Base-by-base conservation (phyloP, 352 stramenopile genomes). In the Phytophthora uliginosa region DNA sequence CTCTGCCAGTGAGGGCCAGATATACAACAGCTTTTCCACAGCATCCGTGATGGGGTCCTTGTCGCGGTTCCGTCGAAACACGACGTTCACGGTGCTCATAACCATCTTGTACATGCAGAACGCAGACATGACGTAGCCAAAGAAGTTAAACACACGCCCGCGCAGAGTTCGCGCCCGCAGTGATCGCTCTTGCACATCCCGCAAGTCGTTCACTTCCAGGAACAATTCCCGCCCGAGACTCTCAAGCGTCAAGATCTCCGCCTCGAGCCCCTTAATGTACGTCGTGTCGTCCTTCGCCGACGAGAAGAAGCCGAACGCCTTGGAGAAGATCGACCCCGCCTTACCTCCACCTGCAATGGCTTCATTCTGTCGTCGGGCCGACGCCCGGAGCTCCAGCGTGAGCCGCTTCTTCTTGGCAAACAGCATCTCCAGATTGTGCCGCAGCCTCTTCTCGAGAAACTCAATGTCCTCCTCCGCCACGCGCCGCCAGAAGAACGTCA, bases 41-140 rank as follows among this genome's bases (percentile, higher is more conserved):
- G 71, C 84, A 60, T 91, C 79, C 0, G 89, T 95, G 73, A 96
- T 96, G 58, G 89, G 89, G 24, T 96, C 89, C 65, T 93, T 96
- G 48, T 96, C 89, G 38, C 89, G 85, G 60, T 92, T 93, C 28
- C 87, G 77, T 24, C 82, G 79, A 51, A 96, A 95, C 7, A 92
- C 79, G 34, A 94, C 87, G 66, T 96, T 96, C 31, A 93, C 69
- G 0, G 86, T 95, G 76, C 87, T 94, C 87, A 94, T 95, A 36
- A 92, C 57, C 89, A 94, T 95, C 61, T 95, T 95, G 81, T 95
- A 95, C 53, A 95, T 74, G 51, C 89, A 95, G 58, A 95, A 94
- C 9, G 66, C 84, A 51, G 85, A 94, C 55, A 95, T 77, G 17
- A 90, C 69, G 63, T 94, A 94, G 22, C 86, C 89, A 40, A 94